Evolutionary conservation across 306 rosid species (phyloP).

Genomic region (Ormosia emarginata): DNA sequence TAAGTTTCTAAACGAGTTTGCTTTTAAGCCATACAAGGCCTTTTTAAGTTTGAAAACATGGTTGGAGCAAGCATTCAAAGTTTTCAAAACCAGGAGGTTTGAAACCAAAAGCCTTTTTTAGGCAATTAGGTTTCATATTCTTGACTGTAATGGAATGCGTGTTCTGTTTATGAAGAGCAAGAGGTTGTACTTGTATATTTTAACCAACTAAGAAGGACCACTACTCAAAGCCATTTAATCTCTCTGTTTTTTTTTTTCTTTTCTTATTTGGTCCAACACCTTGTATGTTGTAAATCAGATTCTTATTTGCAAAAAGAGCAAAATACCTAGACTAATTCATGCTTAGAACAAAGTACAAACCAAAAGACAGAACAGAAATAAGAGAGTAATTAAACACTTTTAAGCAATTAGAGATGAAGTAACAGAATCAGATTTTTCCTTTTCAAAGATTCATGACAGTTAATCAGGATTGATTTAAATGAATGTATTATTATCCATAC

Average conservation of each 20-base stretch:
- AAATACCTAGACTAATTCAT: background rate
- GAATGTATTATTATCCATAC: background rate
- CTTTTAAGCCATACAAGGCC: no score
- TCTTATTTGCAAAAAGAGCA: background rate
- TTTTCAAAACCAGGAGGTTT: no score
- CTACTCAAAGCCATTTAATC: background rate
- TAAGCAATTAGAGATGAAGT: background rate
- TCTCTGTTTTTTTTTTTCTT: background rate
- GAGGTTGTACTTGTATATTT: background rate
- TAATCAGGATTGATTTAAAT: background rate
- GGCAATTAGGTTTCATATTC: background rate
- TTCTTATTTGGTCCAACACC: background rate
- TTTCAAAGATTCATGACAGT: background rate
- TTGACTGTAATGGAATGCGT: background rate
- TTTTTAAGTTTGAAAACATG: no score
- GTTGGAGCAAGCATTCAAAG: no score
- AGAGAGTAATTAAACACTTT: background rate
- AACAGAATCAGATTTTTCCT: background rate
- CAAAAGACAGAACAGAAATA: background rate
- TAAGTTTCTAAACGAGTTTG: background rate
- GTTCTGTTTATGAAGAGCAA: background rate
- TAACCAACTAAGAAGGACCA: background rate
- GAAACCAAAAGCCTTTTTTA: no score
- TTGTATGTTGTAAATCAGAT: background rate
- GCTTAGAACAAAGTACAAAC: background rate